Base-by-base conservation (phyloP, 2,329 filamentous ascomycete species). In the Fusarium secorum region DNA sequence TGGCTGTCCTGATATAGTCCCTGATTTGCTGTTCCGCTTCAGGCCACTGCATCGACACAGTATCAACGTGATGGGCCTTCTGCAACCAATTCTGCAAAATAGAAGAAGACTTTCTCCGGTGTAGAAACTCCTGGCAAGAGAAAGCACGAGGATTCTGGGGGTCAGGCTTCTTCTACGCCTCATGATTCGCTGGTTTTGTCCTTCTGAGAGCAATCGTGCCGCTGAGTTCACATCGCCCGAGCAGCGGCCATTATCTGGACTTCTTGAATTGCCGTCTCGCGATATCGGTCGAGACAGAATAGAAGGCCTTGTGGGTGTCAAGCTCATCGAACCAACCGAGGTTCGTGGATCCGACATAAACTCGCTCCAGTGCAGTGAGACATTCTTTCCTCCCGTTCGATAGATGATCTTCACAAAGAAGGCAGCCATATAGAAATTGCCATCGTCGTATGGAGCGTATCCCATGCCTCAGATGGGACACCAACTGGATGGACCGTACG, bases 381-480 rank as follows among this genome's bases (percentile, higher is more conserved):
- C 20, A 11, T 11, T 46, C 13, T 17, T 15, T 15, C 4, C 5
- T 2, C 6, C 20, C 5, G 5, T 4, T 7, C 14, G 6, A 46
- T 6, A 17, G 14, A 26, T 3, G 9, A 6, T 48, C 9, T 2
- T 48, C 3, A 4, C 15, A 22, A 22, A 14, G 22, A 42, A 17
- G 20, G 26, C 2, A 0, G 4, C 0, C 3, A 20, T 30, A 3
- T 17, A 3, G 7, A 17, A n/a, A 15, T n/a, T 8, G 20, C 10
- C 14, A 46, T 46, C 14, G 3, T 11, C 3, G 26, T 17, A 17
- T 46, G 20, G 26, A 22, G 20, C 3, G 7, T 22, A 46, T 30
- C 14, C 9, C 4, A 17, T 46, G 14, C 44, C 4, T 17, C 20
- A 8, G 14, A n/a, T 46, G 44, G 18, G 6, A n/a, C 18, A 15